Evolutionary conservation across 768 basidiomycete genomes (phyloP).

Genomic region (Leccinum variicolor): DNA sequence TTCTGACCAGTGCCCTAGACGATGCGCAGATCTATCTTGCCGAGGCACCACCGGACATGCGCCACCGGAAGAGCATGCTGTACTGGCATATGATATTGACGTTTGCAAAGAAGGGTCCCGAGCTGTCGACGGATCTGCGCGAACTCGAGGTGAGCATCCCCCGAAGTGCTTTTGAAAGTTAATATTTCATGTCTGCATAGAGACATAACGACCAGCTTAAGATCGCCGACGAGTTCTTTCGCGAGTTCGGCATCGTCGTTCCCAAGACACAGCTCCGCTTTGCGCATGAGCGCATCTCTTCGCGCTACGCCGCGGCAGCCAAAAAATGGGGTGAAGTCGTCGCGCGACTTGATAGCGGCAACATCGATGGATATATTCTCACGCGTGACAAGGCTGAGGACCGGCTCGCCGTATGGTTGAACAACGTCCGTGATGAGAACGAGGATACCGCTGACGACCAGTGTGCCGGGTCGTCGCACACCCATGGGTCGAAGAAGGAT

Average conservation of each 20-base stretch:
- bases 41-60: constrained; percentile 57
- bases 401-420: constrained; percentile 54
- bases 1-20: constrained; percentile 55
- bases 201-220: constrained; percentile 38
- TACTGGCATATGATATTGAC: constrained; percentile 58
- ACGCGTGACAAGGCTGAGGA: constrained; percentile 45
- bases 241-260: constrained; percentile 40
- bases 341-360: constrained; percentile 30
- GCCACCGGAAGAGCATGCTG: constrained; percentile 54
- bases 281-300: constrained; percentile 46
- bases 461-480: background rate
- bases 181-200: constrained; percentile 20
- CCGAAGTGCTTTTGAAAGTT: background rate
- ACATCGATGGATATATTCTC: constrained; percentile 22
- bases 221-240: constrained; percentile 49
- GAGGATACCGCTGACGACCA: background rate
- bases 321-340: constrained; percentile 48
- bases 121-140: constrained; percentile 43
- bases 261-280: constrained; percentile 51
- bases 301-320: constrained; percentile 41
- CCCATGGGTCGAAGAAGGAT: constrained; percentile 19
- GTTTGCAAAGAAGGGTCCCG: constrained; percentile 46
- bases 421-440: constrained; percentile 39
- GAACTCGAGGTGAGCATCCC: constrained; percentile 44
- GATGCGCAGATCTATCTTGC: constrained; percentile 54